These are phyloP conservation scores for Colletotrichum cuscutae DNA, from an alignment of 2,329 filamentous ascomycete genomes.

Conservation along the genomic window DNA sequence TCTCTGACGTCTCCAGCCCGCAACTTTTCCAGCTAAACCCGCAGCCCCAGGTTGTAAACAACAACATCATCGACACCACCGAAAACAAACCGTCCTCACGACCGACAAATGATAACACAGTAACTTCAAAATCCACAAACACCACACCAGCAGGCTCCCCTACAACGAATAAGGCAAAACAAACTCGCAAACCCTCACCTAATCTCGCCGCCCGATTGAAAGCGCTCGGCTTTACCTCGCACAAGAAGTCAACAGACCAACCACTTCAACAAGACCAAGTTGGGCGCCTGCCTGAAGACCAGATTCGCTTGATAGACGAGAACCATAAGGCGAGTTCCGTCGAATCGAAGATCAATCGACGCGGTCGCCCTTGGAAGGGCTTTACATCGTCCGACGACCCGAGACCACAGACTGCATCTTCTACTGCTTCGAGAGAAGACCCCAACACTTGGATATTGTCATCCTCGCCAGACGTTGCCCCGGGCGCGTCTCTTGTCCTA, in stretches of 20 bases:
- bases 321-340: conserved; percentile 68
- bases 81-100: conserved; percentile 22
- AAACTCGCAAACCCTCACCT: conserved; percentile 69
- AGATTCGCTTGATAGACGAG: conserved; percentile 75
- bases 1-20: conserved; percentile 51
- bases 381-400: conserved; percentile 61
- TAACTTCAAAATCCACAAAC: conserved; percentile 6
- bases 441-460: conserved; percentile 1
- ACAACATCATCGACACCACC: conserved; percentile 38
- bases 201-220: conserved; percentile 73
- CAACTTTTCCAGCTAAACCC: conserved; percentile 50
- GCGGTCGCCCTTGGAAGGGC: conserved; percentile 79
- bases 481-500: conserved; percentile 43
- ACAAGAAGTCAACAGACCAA: conserved; percentile 47
- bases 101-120: not conserved
- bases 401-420: conserved; percentile 26
- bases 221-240: conserved; percentile 68
- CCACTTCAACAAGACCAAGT: conserved; percentile 56
- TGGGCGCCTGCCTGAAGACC: conserved; percentile 76
- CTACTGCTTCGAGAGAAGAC: conserved; percentile 7
- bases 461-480: conserved; percentile 40
- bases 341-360: conserved; percentile 66
- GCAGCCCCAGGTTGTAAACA: conserved; percentile 30
- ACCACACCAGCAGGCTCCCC: conserved; percentile 39
- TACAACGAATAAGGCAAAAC: conserved; percentile 40